Evolutionary conservation across 1,284 basidiomycete genomes (phyloP).

Genomic region (Anthracocystis walkeri): DNA sequence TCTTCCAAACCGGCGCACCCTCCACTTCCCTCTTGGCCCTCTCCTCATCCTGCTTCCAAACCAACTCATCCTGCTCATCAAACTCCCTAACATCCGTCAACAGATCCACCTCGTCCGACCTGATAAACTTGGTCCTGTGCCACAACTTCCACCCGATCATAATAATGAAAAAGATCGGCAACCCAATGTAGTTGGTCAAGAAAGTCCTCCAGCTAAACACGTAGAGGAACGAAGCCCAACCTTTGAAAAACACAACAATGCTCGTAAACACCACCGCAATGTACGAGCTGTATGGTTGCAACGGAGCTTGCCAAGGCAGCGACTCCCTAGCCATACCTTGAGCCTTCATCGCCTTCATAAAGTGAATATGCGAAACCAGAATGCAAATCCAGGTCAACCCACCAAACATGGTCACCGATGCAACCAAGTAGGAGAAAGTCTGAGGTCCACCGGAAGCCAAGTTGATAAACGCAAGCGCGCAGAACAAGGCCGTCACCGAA

Average conservation of each 20-base stretch:
- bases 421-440: conserved; percentile 40
- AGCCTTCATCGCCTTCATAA: conserved; percentile 79
- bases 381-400: conserved; percentile 75
- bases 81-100: conserved; percentile 52
- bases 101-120: conserved; percentile 58
- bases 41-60: conserved; percentile 54
- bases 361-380: conserved; percentile 81
- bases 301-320: conserved; percentile 73
- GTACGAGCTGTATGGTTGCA: conserved; percentile 73
- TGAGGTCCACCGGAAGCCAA: conserved; percentile 74
- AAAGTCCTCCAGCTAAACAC: conserved; percentile 78
- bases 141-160: conserved; percentile 61
- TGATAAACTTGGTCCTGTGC: conserved; percentile 47
- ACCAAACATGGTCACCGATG: conserved; percentile 71
- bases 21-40: conserved; percentile 11
- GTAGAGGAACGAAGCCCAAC: conserved; percentile 74
- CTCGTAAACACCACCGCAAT: conserved; percentile 74
- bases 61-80: conserved; percentile 41
- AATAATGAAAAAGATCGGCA: conserved; percentile 57
- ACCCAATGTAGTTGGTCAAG: conserved; percentile 72
- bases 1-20: conserved; percentile 27
- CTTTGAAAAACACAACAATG: conserved; percentile 78
- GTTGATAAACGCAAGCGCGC: conserved; percentile 76
- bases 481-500: conserved; percentile 75
- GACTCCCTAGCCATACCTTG: conserved; percentile 78